A percentile compares a stretch with the other conserved stretches of the same genome.
phyloP scores from a whole-genome alignment of 495 filamentous ascomycete species.

The Hypoxylon fuscum region DNA sequence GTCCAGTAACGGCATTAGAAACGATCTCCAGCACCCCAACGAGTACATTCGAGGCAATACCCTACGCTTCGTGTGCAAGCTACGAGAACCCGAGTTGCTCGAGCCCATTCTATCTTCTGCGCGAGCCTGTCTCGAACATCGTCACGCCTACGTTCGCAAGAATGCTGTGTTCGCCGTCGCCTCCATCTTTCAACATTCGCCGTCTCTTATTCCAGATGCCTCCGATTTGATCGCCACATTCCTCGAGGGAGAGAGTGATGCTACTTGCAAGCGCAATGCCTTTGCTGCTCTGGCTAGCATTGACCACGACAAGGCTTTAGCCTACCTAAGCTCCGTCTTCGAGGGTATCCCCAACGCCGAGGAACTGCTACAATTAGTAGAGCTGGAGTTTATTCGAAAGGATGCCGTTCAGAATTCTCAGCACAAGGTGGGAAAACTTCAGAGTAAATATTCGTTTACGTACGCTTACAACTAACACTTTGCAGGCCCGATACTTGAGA shows the following conservation, averaged over 20 bases:
- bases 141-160: constrained; percentile 97
- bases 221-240: constrained; percentile 91
- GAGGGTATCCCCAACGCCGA: constrained; percentile 94
- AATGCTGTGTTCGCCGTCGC: constrained; percentile 95
- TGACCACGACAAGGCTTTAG: constrained; percentile 90
- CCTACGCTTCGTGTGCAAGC: constrained; percentile 94
- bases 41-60: constrained; percentile 98
- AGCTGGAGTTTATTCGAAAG: constrained; percentile 96
- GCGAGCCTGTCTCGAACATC: constrained; percentile 89
- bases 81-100: constrained; percentile 93
- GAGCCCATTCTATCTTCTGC: constrained; percentile 94
- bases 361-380: constrained; percentile 90
- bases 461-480: constrained; percentile 46
- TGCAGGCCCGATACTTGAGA: constrained; percentile 84
- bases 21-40: constrained; percentile 96
- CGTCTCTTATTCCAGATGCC: constrained; percentile 92
- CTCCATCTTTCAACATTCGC: constrained; percentile 91
- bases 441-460: constrained; percentile 10
- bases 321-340: constrained; percentile 89
- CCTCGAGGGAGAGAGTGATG: constrained; percentile 89
- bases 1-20: constrained; percentile 92
- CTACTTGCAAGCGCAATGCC: constrained; percentile 97
- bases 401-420: constrained; percentile 94
- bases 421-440: constrained; percentile 74
- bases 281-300: constrained; percentile 92